Evolutionary conservation across 2,329 filamentous ascomycete species (phyloP).

Genomic region (Fusarium sp.): DNA sequence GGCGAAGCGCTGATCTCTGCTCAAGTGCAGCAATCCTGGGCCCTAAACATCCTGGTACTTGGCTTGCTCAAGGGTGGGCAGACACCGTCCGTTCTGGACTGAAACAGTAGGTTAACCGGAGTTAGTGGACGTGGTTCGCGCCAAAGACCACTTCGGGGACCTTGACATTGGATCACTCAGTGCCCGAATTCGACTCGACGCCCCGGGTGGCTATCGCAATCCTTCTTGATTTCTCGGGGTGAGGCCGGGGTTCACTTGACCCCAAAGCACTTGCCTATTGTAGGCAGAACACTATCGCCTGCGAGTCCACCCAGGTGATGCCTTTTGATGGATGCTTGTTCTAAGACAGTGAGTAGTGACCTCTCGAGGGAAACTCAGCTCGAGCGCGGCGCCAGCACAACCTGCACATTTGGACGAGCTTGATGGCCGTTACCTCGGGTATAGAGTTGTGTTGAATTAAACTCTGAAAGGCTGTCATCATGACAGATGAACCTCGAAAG

Average conservation of each 20-base stretch:
- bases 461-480: background rate
- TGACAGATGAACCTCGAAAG: background rate
- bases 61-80: background rate
- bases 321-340: background rate
- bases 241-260: background rate
- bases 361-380: background rate
- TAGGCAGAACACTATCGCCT: background rate
- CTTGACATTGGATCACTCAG: background rate
- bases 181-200: background rate
- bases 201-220: background rate
- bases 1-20: slow-evolving; percentile 14
- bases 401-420: background rate
- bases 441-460: background rate
- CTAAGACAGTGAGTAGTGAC: background rate
- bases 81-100: background rate
- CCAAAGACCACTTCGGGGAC: background rate
- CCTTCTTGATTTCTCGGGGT: background rate
- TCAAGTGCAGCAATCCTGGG: slow-evolving; percentile 16
- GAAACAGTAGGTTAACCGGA: background rate
- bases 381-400: background rate
- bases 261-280: background rate
- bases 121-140: background rate
- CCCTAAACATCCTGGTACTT: background rate
- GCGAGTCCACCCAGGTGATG: background rate
- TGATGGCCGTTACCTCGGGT: background rate